A percentile compares a stretch with the other conserved stretches of the same genome.
These are phyloP conservation scores for Massariosphaeria phaeospora DNA, from an alignment of 495 filamentous ascomycete genomes.

Conservation along the genomic window DNA sequence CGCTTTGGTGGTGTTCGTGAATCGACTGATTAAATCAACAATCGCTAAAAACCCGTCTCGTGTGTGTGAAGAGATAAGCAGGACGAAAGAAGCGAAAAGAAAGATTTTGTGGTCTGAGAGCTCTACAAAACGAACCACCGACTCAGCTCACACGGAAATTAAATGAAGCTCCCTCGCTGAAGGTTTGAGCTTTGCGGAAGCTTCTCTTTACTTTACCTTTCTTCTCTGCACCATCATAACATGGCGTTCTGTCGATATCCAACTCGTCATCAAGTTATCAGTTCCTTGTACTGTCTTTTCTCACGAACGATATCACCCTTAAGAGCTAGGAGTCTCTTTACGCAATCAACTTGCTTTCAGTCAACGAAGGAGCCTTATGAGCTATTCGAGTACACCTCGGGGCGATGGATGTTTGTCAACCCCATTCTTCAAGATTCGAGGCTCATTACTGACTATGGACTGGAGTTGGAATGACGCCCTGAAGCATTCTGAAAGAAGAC, in stretches of 20 bases:
- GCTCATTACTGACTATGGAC: background rate
- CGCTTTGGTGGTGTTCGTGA: no score
- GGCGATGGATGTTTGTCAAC: slow-evolving; percentile 5
- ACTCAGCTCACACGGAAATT: no score
- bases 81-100: no score
- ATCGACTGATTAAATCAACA: no score
- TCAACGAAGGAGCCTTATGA: background rate
- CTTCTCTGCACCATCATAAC: no score
- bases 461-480: background rate
- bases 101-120: no score
- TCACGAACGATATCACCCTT: background rate
- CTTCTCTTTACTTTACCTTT: no score
- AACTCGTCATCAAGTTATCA: background rate
- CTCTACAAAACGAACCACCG: no score
- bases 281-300: background rate
- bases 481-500: slow-evolving; percentile 1
- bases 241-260: background rate
- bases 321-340: background rate
- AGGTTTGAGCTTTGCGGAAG: no score
- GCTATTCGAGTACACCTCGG: slow-evolving; percentile 9
- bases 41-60: no score
- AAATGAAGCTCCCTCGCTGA: no score
- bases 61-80: no score
- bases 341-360: background rate
- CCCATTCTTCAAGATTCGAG: background rate